Base-by-base conservation (phyloP, 1,139 yeast species). In the Arxiozyma telluris region DNA sequence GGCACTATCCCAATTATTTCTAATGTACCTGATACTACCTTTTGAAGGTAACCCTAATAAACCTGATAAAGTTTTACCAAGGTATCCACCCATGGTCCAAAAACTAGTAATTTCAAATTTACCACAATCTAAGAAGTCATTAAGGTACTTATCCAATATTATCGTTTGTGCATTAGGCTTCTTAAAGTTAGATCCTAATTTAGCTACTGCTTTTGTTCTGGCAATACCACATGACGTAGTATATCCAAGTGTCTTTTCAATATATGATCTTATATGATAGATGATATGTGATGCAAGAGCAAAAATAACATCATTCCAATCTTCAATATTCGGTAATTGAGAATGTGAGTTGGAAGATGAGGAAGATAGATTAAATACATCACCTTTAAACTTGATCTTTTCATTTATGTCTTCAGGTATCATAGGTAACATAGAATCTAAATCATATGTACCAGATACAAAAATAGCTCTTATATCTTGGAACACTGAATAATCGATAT, bases 141-240 rank as follows among this genome's bases (percentile, higher is more conserved):
- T 61, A 1, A 83, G 73, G 27, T 79, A 72, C 7, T 66, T 63
- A 51, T 79, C 78, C 44, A 84, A 69, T 0, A 93, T 75, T 2
- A 87, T 76, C 0, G 97, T 89, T 66, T 93, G 98, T 50, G 83
- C 81, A 66, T 89, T 84, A 0, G 98, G 98, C 63, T 93, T 93
- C 53, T 78, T 77, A 62, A 75, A 83, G 3, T 93, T 96, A 15
- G 95, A 90, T 0, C 96, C 96, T n/a, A 93, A 71, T 66, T 93
- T 93, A 3, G 97, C 93, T 23, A 91, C 69, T 2, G 83, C 78
- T 66, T 89, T 89, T 54, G 82, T 87, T 22, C 85, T 73, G 0
- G 88, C 87, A 2, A 93, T 71, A 0, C 98, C 98, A 21, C 95
- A 94, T 0, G 97, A 89, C 0, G 98, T 89, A 0, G 95, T 88